Base-by-base conservation (phyloP, 2,329 filamentous ascomycete species). In the Penicillium fuscoglaucum region DNA sequence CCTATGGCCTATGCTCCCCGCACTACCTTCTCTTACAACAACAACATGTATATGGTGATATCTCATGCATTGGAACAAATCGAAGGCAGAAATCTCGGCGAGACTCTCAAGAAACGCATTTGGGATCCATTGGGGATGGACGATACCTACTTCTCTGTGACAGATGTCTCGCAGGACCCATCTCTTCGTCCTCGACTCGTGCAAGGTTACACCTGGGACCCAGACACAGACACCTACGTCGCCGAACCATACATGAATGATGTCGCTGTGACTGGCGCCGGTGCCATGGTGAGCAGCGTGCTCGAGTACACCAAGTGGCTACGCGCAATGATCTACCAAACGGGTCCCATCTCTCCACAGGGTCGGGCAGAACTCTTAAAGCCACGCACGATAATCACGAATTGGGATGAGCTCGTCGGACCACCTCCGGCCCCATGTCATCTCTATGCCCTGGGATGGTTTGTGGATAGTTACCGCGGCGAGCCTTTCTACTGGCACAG, bases 391-490 rank as follows among this genome's bases (percentile, higher is more conserved):
- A 33, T 63, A 1, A 57, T 62, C 35, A 53, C 47, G 7, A 52
- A 60, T 1, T 40, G 31, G 31, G 43, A 49, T 2, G 58, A 60
- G 33, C n/a, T 56, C 2, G 43, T 60, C 10, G 55, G 50, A n/a
- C 56, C 60, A 67, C 29, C 29, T 31, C 29, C 29, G 29, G 10
- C 29, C 4, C 29, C 29, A 31, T 31, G 10, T 12, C 29, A 31
- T 31, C 29, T 31, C 29, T 31, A 70, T 31, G 61, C 67, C 4
- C 53, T 69, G 0, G 67, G 68, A 1, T 69, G 67, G 67, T 68
- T 61, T 28, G 55, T 66, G 3, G 57, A 62, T 13, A 58, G 54
- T n/a, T 68, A 68, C 26, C 64, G 52, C 21, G 67, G 66, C 6
- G 52, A 65, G 13, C 55, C 60, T 9, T 15, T 68, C 1, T 65